phyloP scores from a whole-genome alignment of 192 early-diverging fungal species.

The Allomyces arbusculus region DNA sequence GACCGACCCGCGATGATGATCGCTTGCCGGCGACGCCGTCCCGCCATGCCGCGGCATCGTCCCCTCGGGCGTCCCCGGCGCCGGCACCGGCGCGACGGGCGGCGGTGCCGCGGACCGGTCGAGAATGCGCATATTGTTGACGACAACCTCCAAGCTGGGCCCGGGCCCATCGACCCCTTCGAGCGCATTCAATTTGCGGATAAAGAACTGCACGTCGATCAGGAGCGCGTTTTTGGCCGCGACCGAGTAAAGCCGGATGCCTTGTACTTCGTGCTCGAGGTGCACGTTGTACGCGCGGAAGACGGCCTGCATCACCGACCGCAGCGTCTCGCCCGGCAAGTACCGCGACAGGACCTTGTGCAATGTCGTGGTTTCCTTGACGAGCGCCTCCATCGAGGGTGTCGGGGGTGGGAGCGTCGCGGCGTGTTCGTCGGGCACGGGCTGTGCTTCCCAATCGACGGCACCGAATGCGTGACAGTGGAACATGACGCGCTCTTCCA shows the following conservation, averaged over 20 bases:
- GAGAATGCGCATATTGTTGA: constrained; percentile 42
- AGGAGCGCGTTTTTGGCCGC: constrained; percentile 41
- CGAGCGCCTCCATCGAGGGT: constrained; percentile 57
- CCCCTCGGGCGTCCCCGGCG: neutral
- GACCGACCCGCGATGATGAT: no score
- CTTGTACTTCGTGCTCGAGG: constrained; percentile 48
- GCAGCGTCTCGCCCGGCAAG: constrained; percentile 45
- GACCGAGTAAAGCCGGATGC: constrained; percentile 11
- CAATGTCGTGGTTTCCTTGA: constrained; percentile 75
- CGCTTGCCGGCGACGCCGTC: no score
- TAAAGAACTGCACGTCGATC: constrained; percentile 53
- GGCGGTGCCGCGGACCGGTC: neutral
- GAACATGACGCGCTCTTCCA: constrained; percentile 47
- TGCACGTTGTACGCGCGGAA: constrained; percentile 53
- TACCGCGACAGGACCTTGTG: constrained; percentile 83
- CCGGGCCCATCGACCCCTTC: constrained; percentile 53
- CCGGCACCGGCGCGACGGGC: neutral
- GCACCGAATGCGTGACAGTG: neutral
- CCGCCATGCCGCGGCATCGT: no score
- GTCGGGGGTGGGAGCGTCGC: constrained; percentile 10
- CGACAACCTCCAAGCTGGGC: constrained; percentile 48
- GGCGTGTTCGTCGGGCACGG: constrained; percentile 11
- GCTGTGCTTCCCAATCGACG: constrained; percentile 1
- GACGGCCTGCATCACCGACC: constrained; percentile 56
- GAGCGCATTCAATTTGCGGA: constrained; percentile 38